Conservation (phyloP, 2,329 filamentous ascomycete genomes). For the Magnaporthiopsis incrustans region DNA sequence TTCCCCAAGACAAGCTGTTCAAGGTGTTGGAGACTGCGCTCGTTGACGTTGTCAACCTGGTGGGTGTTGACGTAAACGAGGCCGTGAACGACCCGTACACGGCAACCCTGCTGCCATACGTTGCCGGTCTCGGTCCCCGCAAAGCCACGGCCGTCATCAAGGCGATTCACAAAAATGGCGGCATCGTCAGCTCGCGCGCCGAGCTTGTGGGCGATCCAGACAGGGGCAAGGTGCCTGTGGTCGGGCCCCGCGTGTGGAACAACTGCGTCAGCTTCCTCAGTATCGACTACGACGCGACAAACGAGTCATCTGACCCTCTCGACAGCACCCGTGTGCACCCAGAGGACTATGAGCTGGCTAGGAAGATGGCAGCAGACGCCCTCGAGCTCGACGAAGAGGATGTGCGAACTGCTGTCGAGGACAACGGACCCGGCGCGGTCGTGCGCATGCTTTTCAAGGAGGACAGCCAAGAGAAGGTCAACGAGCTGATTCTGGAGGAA, state of each 20-base stretch:
- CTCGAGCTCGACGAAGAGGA: constrained; percentile 96
- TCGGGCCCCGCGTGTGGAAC: constrained; percentile 86
- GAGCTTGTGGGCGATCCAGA: constrained; percentile 87
- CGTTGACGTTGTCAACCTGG: constrained; percentile 97
- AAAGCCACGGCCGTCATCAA: constrained; percentile 83
- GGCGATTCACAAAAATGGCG: constrained; percentile 85
- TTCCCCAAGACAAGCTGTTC: constrained; percentile 79
- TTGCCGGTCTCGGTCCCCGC: constrained; percentile 83
- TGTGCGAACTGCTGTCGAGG: constrained; percentile 86
- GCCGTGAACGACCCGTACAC: constrained; percentile 74
- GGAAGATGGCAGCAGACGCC: constrained; percentile 97
- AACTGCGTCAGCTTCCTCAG: constrained; percentile 95
- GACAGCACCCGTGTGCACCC: constrained; percentile 97
- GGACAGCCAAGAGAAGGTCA: constrained; percentile 87
- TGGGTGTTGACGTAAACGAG: constrained; percentile 91
- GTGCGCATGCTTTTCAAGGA: constrained; percentile 93
- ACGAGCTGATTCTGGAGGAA: constrained; percentile 91
- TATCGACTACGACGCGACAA: constrained; percentile 78
- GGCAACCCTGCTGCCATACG: constrained; percentile 81
- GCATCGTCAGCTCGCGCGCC: constrained; percentile 72
- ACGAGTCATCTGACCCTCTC: constrained; percentile 77
- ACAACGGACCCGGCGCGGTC: constrained; percentile 82
- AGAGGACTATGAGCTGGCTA: constrained; percentile 94
- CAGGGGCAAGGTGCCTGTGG: constrained; percentile 66
- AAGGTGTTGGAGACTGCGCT: constrained; percentile 90